Percentiles rank a stretch among this genome's conserved stretches.
These are phyloP conservation scores for Dysphania ambrosioides DNA, from an alignment of 148 eudicot species.

Conservation along the genomic window DNA sequence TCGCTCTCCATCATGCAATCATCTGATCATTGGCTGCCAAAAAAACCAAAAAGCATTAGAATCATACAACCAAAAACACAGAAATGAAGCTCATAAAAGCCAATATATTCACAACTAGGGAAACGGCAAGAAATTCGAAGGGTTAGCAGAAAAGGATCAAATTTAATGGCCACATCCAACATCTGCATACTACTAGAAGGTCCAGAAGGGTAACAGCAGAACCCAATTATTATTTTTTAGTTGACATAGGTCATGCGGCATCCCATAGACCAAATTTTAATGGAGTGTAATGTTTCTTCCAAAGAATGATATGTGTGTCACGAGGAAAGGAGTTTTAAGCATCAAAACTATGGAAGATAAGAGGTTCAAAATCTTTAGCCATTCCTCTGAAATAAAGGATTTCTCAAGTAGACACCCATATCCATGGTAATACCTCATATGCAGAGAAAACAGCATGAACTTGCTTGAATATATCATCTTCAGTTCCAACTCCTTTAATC, in stretches of 20 bases:
- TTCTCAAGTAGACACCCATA: not conserved
- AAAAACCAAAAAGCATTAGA: no score
- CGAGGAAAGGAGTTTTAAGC: not conserved
- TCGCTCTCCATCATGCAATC: not conserved
- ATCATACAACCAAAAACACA: no score
- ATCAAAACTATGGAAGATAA: no score
- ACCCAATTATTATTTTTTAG: not conserved
- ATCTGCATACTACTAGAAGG: no score
- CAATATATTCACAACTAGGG: no score
- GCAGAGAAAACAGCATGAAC: not conserved
- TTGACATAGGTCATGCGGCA: not conserved
- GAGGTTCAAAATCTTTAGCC: not conserved
- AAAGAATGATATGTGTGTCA: not conserved
- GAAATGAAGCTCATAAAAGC: no score
- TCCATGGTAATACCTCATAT: not conserved
- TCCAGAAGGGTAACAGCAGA: not conserved
- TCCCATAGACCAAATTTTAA: not conserved
- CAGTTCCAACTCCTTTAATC: not conserved
- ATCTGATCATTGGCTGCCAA: not conserved
- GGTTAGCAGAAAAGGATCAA: not conserved
- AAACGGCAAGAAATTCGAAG: not conserved
- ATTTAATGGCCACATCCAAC: not conserved
- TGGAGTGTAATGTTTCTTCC: not conserved
- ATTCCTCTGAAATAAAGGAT: not conserved
- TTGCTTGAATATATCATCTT: not conserved